Base-by-base conservation (phyloP, 306 rosid genomes). In the Cicer chorassanicum region DNA sequence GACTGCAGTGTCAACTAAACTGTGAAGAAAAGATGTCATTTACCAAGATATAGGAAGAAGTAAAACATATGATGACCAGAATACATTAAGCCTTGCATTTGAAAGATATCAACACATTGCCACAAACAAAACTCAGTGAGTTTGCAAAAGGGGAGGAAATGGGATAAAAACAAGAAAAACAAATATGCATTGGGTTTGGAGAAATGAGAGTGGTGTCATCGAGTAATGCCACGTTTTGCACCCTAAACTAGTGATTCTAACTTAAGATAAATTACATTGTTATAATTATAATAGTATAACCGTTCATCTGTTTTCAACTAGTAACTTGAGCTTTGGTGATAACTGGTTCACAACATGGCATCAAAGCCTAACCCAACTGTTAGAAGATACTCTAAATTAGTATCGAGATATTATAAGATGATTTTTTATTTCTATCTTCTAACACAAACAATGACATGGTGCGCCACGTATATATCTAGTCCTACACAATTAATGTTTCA, bases 1-100 rank as follows among this genome's bases (percentile, higher is more conserved):
- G 63, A 94, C 98, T 36, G 98, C 97, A 6, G 98, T 94, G 77
- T 94, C 97, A 75, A 94, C 98, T 82, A 94, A 83, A 81, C 98
- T 94, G 89, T 65, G 67, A 67, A 62, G 68, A 16, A 70, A 40
- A 72, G 8, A 77, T 61, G 34, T 44, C 24, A 75, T 44, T 67
- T 6, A 40, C 49, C 72, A 55, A 70, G 69, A 80, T 36, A 19
- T 68, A 57, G 66, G 43, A 21, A 21, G n/a, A 48, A 21, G 57
- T 65, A 53, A 68, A 63, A 40, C 60, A 56, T 68, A 46, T 44
- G 15, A 44, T 59, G 15, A 72, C 49, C 19, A 74, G 15, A 69
- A 59, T 19, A 78, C 40, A 74, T 16, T 18, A 65, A 53, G 40
- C 61, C 67, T 59, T 50, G 10, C 19, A 68, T 50, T 46, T 36